These are phyloP conservation scores for Aspergillus sp. DNA, from an alignment of 2,329 filamentous ascomycete genomes.

Conservation along the genomic window DNA sequence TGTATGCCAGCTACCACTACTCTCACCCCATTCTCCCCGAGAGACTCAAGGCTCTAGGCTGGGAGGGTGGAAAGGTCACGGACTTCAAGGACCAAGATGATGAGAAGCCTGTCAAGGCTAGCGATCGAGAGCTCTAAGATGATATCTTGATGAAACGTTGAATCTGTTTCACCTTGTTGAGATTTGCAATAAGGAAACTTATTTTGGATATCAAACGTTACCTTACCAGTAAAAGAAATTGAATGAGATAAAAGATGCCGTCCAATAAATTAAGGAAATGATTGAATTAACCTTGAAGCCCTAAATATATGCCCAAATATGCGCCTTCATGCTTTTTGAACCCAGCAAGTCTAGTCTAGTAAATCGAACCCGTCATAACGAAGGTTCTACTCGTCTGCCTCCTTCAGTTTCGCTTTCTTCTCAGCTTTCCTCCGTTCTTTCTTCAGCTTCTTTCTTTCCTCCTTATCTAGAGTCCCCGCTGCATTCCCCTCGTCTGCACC, in stretches of 20 bases:
- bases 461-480: constrained; percentile 47
- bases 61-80: constrained; percentile 62
- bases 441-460: constrained; percentile 56
- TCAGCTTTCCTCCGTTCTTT: constrained; percentile 52
- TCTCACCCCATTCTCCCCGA: constrained; percentile 96
- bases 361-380: background rate
- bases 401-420: constrained; percentile 39
- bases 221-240: background rate
- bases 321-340: constrained; percentile 14
- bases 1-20: constrained; percentile 98
- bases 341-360: background rate
- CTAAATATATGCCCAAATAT: background rate
- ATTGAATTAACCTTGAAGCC: background rate
- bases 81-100: constrained; percentile 53
- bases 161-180: constrained; percentile 2
- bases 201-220: background rate
- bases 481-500: constrained; percentile 14
- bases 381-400: constrained; percentile 18
- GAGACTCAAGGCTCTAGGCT: constrained; percentile 84
- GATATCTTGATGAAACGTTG: background rate
- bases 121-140: constrained; percentile 71
- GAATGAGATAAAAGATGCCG: background rate
- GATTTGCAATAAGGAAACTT: background rate
- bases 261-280: background rate
- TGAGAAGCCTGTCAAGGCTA: constrained; percentile 65